A percentile compares a stretch with the other conserved stretches of the same genome.
phyloP scores from a whole-genome alignment of 805 yeast species.

The Saccharomycopsis amapae region DNA sequence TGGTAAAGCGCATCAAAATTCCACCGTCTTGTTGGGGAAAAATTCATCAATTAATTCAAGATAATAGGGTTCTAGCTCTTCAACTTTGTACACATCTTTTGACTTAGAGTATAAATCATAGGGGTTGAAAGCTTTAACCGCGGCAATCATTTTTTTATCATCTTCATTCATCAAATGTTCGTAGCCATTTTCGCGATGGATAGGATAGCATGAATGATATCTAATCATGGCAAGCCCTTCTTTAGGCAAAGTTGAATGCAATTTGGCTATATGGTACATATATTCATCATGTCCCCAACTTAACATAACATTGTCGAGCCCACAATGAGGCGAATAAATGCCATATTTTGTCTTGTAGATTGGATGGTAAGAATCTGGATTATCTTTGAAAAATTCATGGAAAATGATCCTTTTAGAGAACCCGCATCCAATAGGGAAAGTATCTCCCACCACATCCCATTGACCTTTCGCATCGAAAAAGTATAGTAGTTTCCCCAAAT shows the following conservation, averaged over 20 bases:
- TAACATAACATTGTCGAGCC: slow-evolving; percentile 60
- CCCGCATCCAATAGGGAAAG: slow-evolving; percentile 69
- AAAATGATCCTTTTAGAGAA: slow-evolving; percentile 53
- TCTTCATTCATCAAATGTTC: slow-evolving; percentile 55
- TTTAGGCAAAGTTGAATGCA: slow-evolving; percentile 53
- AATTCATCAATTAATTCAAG: slow-evolving; percentile 58
- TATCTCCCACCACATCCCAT: slow-evolving; percentile 79
- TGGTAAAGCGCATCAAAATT: slow-evolving; percentile 35
- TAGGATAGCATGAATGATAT: slow-evolving; percentile 69
- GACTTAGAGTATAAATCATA: slow-evolving; percentile 63
- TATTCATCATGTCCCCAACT: slow-evolving; percentile 80
- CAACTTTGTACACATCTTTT: slow-evolving; percentile 42
- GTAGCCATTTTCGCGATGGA: slow-evolving; percentile 69
- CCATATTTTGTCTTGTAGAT: slow-evolving; percentile 61
- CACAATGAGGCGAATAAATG: slow-evolving; percentile 56
- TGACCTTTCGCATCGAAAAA: slow-evolving; percentile 68
- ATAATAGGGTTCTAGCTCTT: slow-evolving; percentile 50
- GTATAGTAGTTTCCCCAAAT: slow-evolving; percentile 60
- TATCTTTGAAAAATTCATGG: slow-evolving; percentile 50
- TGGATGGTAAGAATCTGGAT: slow-evolving; percentile 58
- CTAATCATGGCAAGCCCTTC: slow-evolving; percentile 70
- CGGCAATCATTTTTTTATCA: slow-evolving; percentile 52
- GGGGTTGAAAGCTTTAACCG: slow-evolving; percentile 59
- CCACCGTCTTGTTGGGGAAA: slow-evolving; percentile 50
- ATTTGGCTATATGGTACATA: slow-evolving; percentile 65